These are phyloP conservation scores for maize (Zea mays) DNA, from an alignment of 176 grass and related monocot species.

Conservation along the genomic window Zm-B73-REFERENCE-NAM-5.0 NC_050101.1:177733501-177734000, in stretches of 20 bases:
- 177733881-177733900: conserved; percentile 13
- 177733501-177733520: conserved; percentile 20
- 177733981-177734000: neutral
- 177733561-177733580: conserved; percentile 39
- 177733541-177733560: conserved; percentile 40
- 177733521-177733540: conserved; percentile 45
- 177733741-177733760: conserved; percentile 26
- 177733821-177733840: conserved; percentile 31
- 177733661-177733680: conserved; percentile 49
- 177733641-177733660: conserved; percentile 23
- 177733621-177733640: neutral
- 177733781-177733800: conserved; percentile 48
- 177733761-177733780: conserved; percentile 41
- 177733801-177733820: conserved; percentile 48
- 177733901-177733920: conserved; percentile 14
- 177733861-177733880: conserved; percentile 9
- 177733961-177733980: neutral
- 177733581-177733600: conserved; percentile 56
- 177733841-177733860: conserved; percentile 25
- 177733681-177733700: neutral
- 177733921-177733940: conserved; percentile 2
- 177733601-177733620: conserved; percentile 27
- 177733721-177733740: conserved; percentile 33
- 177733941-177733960: neutral
- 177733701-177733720: conserved; percentile 22